Conservation (phyloP, 768 basidiomycete species). For the Suillus clintonianus region DNA sequence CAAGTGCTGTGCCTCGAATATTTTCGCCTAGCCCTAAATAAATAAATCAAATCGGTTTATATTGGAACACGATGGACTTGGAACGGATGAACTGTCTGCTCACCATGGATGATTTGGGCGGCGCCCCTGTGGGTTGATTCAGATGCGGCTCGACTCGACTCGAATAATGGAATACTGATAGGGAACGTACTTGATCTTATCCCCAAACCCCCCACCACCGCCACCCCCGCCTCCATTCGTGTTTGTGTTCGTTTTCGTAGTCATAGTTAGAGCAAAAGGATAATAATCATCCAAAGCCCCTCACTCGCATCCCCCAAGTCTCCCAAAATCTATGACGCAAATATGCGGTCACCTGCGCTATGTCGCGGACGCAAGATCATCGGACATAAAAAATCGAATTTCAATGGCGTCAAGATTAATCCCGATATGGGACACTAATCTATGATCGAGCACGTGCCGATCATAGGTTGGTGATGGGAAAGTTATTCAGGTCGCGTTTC, state of each 20-base stretch:
- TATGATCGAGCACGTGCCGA: background rate
- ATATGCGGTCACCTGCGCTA: slow-evolving; percentile 3
- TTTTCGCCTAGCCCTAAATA: slow-evolving; percentile 44
- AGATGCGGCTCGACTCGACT: background rate
- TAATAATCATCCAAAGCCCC: background rate
- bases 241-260: background rate
- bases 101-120: slow-evolving; percentile 39
- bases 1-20: slow-evolving; percentile 44
- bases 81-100: background rate
- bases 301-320: background rate
- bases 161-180: background rate
- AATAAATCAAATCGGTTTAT: background rate
- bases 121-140: slow-evolving; percentile 33
- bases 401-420: background rate
- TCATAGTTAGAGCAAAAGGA: background rate
- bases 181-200: slow-evolving; percentile 14
- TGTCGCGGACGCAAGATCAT: background rate
- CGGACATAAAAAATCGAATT: background rate
- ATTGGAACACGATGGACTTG: background rate
- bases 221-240: background rate
- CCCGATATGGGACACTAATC: background rate
- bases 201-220: slow-evolving; percentile 14
- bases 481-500: background rate
- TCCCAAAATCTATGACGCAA: slow-evolving; percentile 6
- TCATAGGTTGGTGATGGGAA: background rate